Conservation (phyloP, 495 filamentous ascomycete genomes). For the Tuber calosporum region DNA sequence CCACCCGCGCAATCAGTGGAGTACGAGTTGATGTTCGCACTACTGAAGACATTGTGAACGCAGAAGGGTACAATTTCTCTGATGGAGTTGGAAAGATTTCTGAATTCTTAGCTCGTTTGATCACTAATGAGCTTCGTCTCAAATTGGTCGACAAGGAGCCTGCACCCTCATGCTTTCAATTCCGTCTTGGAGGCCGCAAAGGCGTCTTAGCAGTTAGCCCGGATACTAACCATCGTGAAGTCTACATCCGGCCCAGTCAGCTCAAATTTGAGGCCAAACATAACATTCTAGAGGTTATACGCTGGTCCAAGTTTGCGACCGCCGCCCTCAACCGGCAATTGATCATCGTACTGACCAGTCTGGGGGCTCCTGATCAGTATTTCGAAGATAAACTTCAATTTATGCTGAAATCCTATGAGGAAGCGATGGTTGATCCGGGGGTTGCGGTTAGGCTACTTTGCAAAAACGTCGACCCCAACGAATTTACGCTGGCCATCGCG, state of each 20-base stretch:
- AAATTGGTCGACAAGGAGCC: slow-evolving; percentile 48
- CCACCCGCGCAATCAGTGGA: slow-evolving; percentile 61
- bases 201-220: slow-evolving; percentile 66
- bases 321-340: slow-evolving; percentile 84
- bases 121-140: slow-evolving; percentile 53
- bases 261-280: slow-evolving; percentile 72
- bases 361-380: slow-evolving; percentile 61
- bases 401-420: slow-evolving; percentile 58
- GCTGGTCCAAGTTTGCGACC: slow-evolving; percentile 62
- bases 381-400: slow-evolving; percentile 60
- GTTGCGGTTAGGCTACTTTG: slow-evolving; percentile 60
- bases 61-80: slow-evolving; percentile 72
- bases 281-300: slow-evolving; percentile 73
- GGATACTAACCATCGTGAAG: slow-evolving; percentile 53
- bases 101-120: slow-evolving; percentile 60
- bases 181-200: slow-evolving; percentile 85
- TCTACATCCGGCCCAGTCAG: slow-evolving; percentile 75
- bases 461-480: slow-evolving; percentile 76
- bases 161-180: slow-evolving; percentile 78
- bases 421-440: slow-evolving; percentile 57
- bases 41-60: slow-evolving; percentile 46
- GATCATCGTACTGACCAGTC: slow-evolving; percentile 70
- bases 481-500: slow-evolving; percentile 65
- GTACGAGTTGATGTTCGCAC: slow-evolving; percentile 44
- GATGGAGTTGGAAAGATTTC: slow-evolving; percentile 96